These are phyloP conservation scores for Fraxinus latifolia DNA, from an alignment of 305 asterid species.

Conservation along the genomic window DNA sequence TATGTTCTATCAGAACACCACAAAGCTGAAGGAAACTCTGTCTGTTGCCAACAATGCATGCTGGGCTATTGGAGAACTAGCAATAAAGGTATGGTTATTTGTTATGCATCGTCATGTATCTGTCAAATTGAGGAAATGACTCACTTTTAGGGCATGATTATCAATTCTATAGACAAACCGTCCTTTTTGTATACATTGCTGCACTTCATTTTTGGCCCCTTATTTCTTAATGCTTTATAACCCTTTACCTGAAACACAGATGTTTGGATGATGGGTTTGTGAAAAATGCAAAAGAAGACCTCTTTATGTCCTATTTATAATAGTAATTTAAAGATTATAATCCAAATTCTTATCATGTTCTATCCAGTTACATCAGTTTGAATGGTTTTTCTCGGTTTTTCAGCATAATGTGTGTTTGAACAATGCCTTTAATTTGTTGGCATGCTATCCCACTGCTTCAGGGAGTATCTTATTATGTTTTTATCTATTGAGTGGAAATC, in stretches of 20 bases:
- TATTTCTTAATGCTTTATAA: slow-evolving; percentile 9
- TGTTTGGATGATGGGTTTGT: neutral
- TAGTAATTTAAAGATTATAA: slow-evolving; percentile 6
- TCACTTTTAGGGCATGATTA: slow-evolving; percentile 11
- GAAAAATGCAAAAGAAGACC: neutral
- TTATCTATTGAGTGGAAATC: neutral
- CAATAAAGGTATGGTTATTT: slow-evolving; percentile 65
- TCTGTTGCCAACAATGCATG: slow-evolving; percentile 99
- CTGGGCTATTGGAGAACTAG: slow-evolving; percentile 99
- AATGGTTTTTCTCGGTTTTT: neutral
- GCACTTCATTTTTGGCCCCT: neutral
- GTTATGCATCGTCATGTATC: neutral
- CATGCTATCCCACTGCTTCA: neutral
- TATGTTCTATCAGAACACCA: slow-evolving; percentile 51
- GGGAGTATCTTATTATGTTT: neutral
- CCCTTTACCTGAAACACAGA: neutral
- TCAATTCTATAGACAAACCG: neutral
- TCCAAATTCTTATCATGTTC: neutral
- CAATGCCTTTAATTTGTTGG: neutral
- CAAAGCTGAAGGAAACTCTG: slow-evolving; percentile 78
- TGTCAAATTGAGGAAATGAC: neutral
- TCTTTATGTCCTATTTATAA: neutral
- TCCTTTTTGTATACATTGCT: slow-evolving; percentile 10
- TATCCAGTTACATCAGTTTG: neutral
- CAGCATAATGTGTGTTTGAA: neutral